phyloP scores from a whole-genome alignment of 768 basidiomycete species.

The Trametes villosa region DNA sequence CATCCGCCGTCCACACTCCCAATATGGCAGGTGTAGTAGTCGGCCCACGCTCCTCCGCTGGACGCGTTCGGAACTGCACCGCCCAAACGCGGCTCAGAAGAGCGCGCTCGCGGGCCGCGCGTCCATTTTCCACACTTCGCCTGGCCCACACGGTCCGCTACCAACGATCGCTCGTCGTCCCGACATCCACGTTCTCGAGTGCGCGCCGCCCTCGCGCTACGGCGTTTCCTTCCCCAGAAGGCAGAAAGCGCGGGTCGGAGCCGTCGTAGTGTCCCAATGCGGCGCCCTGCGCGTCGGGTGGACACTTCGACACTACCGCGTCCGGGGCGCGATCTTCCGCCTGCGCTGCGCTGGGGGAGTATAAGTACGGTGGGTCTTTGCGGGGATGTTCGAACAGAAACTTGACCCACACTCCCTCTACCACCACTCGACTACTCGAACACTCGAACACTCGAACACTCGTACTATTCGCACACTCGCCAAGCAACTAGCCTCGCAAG shows the following conservation, averaged over 20 bases:
- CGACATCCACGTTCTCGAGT: too few relatives aligned
- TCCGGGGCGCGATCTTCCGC: neutral
- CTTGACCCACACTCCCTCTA: neutral
- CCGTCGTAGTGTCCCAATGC: neutral
- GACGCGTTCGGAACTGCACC: neutral
- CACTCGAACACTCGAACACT: too few relatives aligned
- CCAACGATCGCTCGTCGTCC: too few relatives aligned
- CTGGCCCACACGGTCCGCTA: too few relatives aligned
- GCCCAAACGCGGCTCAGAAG: too few relatives aligned
- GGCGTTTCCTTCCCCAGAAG: too few relatives aligned
- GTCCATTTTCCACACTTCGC: neutral
- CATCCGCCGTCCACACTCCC: neutral
- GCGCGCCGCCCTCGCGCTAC: too few relatives aligned
- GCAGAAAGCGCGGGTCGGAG: neutral
- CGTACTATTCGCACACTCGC: too few relatives aligned
- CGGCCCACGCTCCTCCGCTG: neutral
- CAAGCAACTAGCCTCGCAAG: neutral
- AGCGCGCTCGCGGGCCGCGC: too few relatives aligned
- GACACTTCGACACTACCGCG: neutral
- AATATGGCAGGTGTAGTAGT: constrained; percentile 13
- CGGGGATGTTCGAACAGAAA: neutral
- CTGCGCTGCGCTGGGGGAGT: neutral
- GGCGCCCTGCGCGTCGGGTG: neutral
- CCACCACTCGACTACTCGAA: too few relatives aligned
- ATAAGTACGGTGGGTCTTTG: neutral